These are phyloP conservation scores for Trichoderma sp. DNA, from an alignment of 2,329 filamentous ascomycete species.

Conservation along the genomic window DNA sequence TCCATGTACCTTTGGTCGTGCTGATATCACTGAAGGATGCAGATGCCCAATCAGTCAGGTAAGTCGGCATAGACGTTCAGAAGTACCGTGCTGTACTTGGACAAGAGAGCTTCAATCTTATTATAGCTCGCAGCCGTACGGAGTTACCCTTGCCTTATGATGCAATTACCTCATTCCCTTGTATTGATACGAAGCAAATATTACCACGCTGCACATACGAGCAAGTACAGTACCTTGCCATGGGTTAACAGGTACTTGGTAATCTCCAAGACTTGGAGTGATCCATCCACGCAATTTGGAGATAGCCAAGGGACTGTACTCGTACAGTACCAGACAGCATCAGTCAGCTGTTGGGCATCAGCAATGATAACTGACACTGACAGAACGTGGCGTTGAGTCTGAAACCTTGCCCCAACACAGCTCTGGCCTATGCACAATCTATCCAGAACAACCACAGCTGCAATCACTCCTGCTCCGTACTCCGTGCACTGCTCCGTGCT, in stretches of 20 bases:
- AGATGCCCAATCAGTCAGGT: neutral
- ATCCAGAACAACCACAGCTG: slow-evolving; percentile 4
- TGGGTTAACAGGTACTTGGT: neutral
- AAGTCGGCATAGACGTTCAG: neutral
- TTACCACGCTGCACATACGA: neutral
- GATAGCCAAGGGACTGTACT: neutral
- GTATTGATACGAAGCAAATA: neutral
- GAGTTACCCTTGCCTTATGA: neutral
- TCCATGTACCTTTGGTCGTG: neutral
- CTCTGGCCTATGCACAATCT: neutral
- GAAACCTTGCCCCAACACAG: neutral
- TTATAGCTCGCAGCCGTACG: neutral
- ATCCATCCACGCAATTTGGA: neutral
- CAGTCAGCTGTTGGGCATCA: neutral
- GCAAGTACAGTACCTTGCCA: neutral
- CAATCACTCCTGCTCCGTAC: neutral
- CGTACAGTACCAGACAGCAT: neutral
- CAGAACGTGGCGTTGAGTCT: neutral
- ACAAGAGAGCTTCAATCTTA: neutral
- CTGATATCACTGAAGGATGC: neutral
- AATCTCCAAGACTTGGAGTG: neutral
- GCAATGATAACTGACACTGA: neutral
- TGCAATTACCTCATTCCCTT: neutral
- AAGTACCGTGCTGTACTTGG: neutral
- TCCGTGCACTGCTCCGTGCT: neutral